Evolutionary conservation across 768 basidiomycete genomes (phyloP).

Genomic region (Collybia mongolica): DNA sequence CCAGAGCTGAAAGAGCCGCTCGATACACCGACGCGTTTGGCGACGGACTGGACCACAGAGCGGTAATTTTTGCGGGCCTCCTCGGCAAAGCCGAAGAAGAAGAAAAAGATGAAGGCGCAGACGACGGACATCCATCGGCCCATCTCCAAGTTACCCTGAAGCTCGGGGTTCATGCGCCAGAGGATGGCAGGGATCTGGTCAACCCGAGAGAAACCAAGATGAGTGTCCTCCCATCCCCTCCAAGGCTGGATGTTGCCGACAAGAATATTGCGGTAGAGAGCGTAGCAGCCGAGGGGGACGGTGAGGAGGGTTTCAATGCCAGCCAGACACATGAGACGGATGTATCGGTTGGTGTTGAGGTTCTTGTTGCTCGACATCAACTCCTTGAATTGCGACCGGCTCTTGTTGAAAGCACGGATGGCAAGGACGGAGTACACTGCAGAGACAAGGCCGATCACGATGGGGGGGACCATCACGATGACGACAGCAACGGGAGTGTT

Average conservation of each 20-base stretch:
- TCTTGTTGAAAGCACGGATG: slow-evolving; percentile 32
- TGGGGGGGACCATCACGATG: slow-evolving; percentile 35
- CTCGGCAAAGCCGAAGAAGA: slow-evolving; percentile 52
- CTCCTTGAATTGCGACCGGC: slow-evolving; percentile 35
- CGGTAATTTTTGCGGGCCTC: slow-evolving; percentile 50
- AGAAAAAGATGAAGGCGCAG: slow-evolving; percentile 48
- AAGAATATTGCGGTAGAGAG: slow-evolving; percentile 24
- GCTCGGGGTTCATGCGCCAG: slow-evolving; percentile 30
- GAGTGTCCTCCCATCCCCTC: slow-evolving; percentile 50
- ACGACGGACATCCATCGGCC: slow-evolving; percentile 37
- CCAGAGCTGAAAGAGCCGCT: slow-evolving; percentile 14
- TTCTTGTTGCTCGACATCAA: slow-evolving; percentile 30
- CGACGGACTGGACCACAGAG: slow-evolving; percentile 27
- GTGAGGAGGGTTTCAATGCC: slow-evolving; percentile 35
- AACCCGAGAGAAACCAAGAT: slow-evolving; percentile 46
- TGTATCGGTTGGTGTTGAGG: slow-evolving; percentile 26
- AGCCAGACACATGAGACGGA: slow-evolving; percentile 49
- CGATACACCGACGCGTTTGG: slow-evolving; percentile 24
- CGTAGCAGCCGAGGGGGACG: slow-evolving; percentile 32
- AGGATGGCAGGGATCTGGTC: slow-evolving; percentile 28
- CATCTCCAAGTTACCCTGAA: slow-evolving; percentile 24
- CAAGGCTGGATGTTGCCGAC: slow-evolving; percentile 32
- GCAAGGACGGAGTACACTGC: slow-evolving; percentile 35
- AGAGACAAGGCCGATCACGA: slow-evolving; percentile 37
- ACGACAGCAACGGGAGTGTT: slow-evolving; percentile 33